phyloP scores from a whole-genome alignment of 306 rosid genomes.

The Begonia fuchsioides region DNA sequence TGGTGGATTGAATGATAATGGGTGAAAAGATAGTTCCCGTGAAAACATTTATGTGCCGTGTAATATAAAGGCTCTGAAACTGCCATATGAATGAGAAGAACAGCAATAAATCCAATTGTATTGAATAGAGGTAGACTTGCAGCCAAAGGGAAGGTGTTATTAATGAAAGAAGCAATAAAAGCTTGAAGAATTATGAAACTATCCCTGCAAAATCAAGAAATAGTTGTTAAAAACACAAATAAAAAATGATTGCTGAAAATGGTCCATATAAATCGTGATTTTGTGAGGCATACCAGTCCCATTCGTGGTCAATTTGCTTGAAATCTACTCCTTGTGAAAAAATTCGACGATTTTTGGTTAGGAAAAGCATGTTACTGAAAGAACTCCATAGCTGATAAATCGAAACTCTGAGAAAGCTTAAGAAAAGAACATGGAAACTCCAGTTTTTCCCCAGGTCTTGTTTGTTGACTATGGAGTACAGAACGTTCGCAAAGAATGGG shows the following conservation, averaged over 20 bases:
- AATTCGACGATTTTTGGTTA: slow-evolving; percentile 44
- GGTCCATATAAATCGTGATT: too few species aligned
- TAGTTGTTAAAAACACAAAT: too few species aligned
- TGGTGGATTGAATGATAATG: slow-evolving; percentile 73
- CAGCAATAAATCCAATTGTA: slow-evolving; percentile 32
- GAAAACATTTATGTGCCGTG: slow-evolving; percentile 48
- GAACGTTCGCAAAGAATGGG: slow-evolving; percentile 44
- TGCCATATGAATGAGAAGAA: slow-evolving; percentile 49
- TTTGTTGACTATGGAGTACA: slow-evolving; percentile 29
- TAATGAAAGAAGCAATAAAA: slow-evolving; percentile 31
- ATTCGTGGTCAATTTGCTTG: slow-evolving; percentile 74
- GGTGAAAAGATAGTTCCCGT: slow-evolving; percentile 32
- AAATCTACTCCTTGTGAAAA: slow-evolving; percentile 56
- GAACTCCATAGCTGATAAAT: slow-evolving; percentile 32
- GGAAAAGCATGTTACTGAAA: slow-evolving; percentile 48
- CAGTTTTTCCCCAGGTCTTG: slow-evolving; percentile 27
- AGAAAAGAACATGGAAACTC: slow-evolving; percentile 47
- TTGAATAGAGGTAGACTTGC: slow-evolving; percentile 57
- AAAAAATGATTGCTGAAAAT: background rate
- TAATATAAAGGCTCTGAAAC: slow-evolving; percentile 80
- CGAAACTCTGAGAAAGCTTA: slow-evolving; percentile 27
- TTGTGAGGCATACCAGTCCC: slow-evolving; percentile 52
- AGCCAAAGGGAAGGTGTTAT: slow-evolving; percentile 35
- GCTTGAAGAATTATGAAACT: slow-evolving; percentile 73
- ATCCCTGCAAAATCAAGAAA: slow-evolving; percentile 32